Percentiles rank a stretch among this genome's conserved stretches.
These are phyloP conservation scores for Cercospora zeina DNA, from an alignment of 2,329 filamentous ascomycete species.

Conservation along the genomic window DNA sequence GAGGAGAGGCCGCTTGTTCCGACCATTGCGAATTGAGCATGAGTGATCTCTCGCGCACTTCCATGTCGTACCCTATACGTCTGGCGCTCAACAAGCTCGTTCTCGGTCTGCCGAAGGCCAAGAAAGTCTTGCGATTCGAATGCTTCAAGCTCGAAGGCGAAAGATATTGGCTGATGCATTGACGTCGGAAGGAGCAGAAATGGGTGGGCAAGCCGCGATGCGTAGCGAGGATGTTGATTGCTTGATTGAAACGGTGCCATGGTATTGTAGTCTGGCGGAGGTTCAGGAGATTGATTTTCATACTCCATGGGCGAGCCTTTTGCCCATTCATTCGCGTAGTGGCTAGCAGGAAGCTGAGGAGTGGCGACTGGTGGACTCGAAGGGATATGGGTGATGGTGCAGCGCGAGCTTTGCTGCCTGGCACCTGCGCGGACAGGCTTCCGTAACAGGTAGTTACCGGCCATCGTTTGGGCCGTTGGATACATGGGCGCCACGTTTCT, in stretches of 20 bases:
- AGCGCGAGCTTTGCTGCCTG: background rate
- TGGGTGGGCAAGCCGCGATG: background rate
- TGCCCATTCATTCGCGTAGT: background rate
- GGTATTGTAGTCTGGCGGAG: background rate
- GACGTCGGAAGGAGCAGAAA: slow-evolving; percentile 9
- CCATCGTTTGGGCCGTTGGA: background rate
- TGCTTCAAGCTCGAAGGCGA: slow-evolving; percentile 12
- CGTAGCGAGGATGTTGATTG: background rate
- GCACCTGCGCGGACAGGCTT: background rate
- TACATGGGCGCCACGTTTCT: background rate
- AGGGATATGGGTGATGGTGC: background rate
- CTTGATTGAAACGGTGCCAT: background rate
- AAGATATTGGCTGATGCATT: slow-evolving; percentile 7
- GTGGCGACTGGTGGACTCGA: background rate
- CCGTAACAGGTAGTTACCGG: background rate
- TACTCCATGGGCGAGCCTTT: background rate
- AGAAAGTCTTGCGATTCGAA: background rate
- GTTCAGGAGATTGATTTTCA: background rate
- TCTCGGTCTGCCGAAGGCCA: background rate
- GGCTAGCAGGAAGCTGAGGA: background rate
- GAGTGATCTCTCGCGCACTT: slow-evolving; percentile 3
- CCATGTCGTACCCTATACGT: background rate
- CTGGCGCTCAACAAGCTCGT: background rate
- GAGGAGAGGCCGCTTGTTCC: background rate
- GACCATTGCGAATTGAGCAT: slow-evolving; percentile 1